Evolutionary conservation across 345 rosid genomes (phyloP).

Genomic region (Brassica napus): DNA sequence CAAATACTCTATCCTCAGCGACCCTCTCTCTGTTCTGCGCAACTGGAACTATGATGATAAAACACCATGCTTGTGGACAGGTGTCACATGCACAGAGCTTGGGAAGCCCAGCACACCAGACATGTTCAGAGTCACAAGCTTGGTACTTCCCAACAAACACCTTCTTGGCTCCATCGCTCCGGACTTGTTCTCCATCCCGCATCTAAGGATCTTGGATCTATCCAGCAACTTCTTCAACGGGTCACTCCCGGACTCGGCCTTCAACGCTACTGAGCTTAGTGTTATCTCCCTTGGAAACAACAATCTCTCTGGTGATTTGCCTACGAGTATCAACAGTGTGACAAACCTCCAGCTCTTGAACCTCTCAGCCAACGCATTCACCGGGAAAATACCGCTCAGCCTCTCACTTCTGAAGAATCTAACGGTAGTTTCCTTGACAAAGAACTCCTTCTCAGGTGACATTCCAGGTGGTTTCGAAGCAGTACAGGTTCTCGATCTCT

Average conservation of each 20-base stretch:
- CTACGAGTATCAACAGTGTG: slow-evolving; percentile 44
- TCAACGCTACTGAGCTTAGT: slow-evolving; percentile 53
- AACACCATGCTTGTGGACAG: slow-evolving; percentile 74
- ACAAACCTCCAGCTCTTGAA: slow-evolving; percentile 56
- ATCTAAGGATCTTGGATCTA: slow-evolving; percentile 61
- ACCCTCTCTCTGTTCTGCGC: slow-evolving; percentile 56
- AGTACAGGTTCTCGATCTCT: slow-evolving; percentile 54
- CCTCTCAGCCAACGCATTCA: slow-evolving; percentile 70
- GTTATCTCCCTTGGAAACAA: slow-evolving; percentile 57
- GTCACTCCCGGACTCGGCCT: slow-evolving; percentile 54
- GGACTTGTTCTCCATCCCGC: slow-evolving; percentile 48
- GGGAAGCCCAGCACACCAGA: slow-evolving; percentile 45
- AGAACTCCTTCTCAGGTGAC: neutral
- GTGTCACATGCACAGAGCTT: slow-evolving; percentile 57
- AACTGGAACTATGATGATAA: slow-evolving; percentile 69
- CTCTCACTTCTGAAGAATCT: slow-evolving; percentile 54
- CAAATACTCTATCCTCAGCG: slow-evolving; percentile 62
- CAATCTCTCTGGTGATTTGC: slow-evolving; percentile 60
- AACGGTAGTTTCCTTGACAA: slow-evolving; percentile 22
- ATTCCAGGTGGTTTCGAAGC: neutral
- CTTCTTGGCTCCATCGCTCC: slow-evolving; percentile 65
- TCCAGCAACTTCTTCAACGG: slow-evolving; percentile 66
- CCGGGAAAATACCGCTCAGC: slow-evolving; percentile 60
- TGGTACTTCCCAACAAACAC: slow-evolving; percentile 55
- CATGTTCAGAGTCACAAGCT: slow-evolving; percentile 61